Evolutionary conservation across 352 stramenopile genomes (phyloP), one percentile per base, ranked within the genome.

Genomic region (Phytophthora agathidicida): DNA sequence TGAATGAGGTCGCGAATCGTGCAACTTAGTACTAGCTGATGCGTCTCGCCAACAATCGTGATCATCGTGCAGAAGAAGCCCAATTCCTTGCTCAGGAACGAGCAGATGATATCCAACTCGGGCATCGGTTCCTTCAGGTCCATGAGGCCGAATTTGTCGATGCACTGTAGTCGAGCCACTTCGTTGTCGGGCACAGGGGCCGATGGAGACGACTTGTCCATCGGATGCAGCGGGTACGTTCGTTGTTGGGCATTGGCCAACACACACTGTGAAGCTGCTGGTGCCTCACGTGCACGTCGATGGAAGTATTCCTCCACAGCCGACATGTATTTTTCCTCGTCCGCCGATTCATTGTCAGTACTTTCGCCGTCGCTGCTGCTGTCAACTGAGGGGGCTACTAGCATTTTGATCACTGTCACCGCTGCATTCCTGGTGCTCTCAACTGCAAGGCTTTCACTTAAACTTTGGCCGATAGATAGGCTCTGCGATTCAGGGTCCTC

Each of bases 91-190:
- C 67, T 68, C 2, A 78, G 61, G 26, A 89, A 73, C 5, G 71
- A 64, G 56, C 80, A 88, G 48, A 90, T 80, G 42, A 88, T 79
- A 41, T 79, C 71, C 17, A 87, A 60, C 56, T 89, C 79, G 1
- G 35, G 66, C 66, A 73, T 54, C 2, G 66, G 61, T 8, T 61
- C 60, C 4, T 61, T 62, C 22, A 87, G 60, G 13, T 82, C 63
- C 46, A 77, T 81, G 9, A 89, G 60, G 7, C 68, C 50, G 1
- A 70, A 53, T n/a, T 55, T n/a, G 5, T 73, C 35, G 26, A 89
- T 78, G 3, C 45, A 67, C 16, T 75, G 16, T 3, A 86, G 36
- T 14, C 80, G 80, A n/a, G 56, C 32, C 0, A 28, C 26, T 35
- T 88, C 80, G 49, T 84, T 81, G 11, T 58, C 57, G 3, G 77